Conservation (phyloP, 352 stramenopile genomes). For the Phytophthora boehmeriae region DNA sequence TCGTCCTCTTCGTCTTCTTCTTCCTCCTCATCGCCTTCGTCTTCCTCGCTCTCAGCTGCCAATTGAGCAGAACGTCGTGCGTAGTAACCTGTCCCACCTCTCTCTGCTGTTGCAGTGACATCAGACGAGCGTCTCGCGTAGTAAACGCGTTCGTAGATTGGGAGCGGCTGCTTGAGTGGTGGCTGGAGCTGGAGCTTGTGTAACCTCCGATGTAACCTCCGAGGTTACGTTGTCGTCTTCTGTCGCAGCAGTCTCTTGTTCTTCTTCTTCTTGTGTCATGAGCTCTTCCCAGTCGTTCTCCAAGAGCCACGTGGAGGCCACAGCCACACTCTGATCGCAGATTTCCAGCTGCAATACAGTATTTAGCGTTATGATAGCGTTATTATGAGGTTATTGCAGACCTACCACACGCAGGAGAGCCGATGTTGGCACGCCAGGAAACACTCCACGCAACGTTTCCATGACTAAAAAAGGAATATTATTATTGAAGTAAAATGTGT, state of each 20-base stretch:
- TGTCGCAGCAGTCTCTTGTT: neutral
- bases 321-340: slow-evolving; percentile 54
- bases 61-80: too few relatives aligned
- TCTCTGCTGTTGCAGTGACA: too few relatives aligned
- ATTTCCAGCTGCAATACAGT: too few relatives aligned
- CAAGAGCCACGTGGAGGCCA: slow-evolving; percentile 60
- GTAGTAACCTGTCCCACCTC: too few relatives aligned
- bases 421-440: slow-evolving; percentile 38
- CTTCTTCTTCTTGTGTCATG: slow-evolving; percentile 16
- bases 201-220: neutral
- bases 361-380: too few relatives aligned
- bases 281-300: slow-evolving; percentile 69
- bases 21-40: slow-evolving; percentile 53
- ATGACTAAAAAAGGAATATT: too few relatives aligned
- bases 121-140: slow-evolving; percentile 1
- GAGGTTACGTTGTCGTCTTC: neutral
- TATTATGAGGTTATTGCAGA: slow-evolving; percentile 21
- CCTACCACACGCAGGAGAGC: slow-evolving; percentile 45
- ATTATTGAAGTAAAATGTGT: too few relatives aligned
- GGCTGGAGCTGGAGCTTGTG: neutral
- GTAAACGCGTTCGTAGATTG: slow-evolving; percentile 1
- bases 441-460: slow-evolving; percentile 52
- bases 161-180: too few relatives aligned
- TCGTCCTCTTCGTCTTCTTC: slow-evolving; percentile 58
- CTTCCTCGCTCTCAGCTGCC: too few relatives aligned